Evolutionary conservation across 2,329 filamentous ascomycete species (phyloP), one percentile per base, ranked within the genome.

Genomic region (Alternaria hordeiaustralica): DNA sequence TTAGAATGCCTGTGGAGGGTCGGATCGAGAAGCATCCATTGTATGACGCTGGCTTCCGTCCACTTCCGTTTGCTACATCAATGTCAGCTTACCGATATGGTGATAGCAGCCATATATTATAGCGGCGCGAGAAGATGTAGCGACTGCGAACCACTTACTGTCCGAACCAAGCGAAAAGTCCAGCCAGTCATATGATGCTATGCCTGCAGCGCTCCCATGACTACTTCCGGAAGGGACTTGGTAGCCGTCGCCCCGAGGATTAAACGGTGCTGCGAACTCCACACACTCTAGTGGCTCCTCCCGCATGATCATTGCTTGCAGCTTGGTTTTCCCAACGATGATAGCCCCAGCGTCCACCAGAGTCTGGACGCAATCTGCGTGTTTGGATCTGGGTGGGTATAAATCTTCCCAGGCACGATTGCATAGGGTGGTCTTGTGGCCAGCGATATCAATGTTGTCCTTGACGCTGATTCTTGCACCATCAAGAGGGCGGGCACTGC

Each of bases 321-420:
- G 81, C 64, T 84, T 85, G 12, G 83, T 85, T 74, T 86, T 87
- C 2, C 85, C 85, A 0, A 87, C 77, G 6, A 87, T 72, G 7
- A 85, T 72, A 10, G 45, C 66, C 18, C 61, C 68, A 8, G 25
- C 18, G 18, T 21, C 20, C n/a, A 26, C 10, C 4, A 43, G n/a
- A 18, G 5, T 43, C n/a, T 43, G 36, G 36, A 43, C 36, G n/a
- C 36, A 43, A 5, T 43, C 36, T n/a, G 68, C 61, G 11, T 30
- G 59, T 12, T 61, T 28, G 25, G 44, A 18, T 3, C 23, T 30
- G 3, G 55, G 45, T 12, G 57, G 53, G 45, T 68, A 66, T 18
- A 61, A 41, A 2, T 55, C 25, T 12, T 45, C 26, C 33, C 51
- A 71, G 8, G 66, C 58, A 13, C 61, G 41, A 46, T 62, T 68